These are phyloP conservation scores for Fusarium sp. DNA, from an alignment of 2,329 filamentous ascomycete species.

Conservation along the genomic window DNA sequence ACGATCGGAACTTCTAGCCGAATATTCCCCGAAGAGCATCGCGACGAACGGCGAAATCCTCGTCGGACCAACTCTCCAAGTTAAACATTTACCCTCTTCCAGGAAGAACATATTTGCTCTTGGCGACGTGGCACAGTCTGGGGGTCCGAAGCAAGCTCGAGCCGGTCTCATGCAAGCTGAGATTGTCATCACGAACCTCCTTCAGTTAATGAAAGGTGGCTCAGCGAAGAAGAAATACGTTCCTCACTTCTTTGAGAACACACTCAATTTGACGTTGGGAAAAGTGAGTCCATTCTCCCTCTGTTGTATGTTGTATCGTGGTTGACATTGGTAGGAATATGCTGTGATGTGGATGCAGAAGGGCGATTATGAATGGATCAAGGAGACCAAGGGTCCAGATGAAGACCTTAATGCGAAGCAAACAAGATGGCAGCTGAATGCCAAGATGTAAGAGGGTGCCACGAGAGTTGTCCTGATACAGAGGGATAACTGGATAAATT, in stretches of 20 bases:
- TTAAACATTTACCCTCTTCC: not conserved
- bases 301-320: no score
- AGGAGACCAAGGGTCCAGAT: not conserved
- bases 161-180: slow-evolving; percentile 24
- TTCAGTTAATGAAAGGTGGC: not conserved
- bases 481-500: no score
- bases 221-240: not conserved
- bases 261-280: slow-evolving; percentile 16
- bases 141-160: slow-evolving; percentile 29
- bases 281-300: not conserved
- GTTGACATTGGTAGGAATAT: not conserved
- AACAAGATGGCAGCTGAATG: slow-evolving; percentile 9
- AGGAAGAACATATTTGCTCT: slow-evolving; percentile 12
- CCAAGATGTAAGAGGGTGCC: not conserved
- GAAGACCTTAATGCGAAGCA: slow-evolving; percentile 11
- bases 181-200: slow-evolving; percentile 4
- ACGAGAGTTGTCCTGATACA: no score
- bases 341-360: slow-evolving; percentile 2
- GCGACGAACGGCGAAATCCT: slow-evolving; percentile 7
- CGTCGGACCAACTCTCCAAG: slow-evolving; percentile 18
- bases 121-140: slow-evolving; percentile 16
- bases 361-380: slow-evolving; percentile 13
- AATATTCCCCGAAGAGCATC: slow-evolving; percentile 3
- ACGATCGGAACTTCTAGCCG: not conserved
- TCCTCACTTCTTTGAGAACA: slow-evolving; percentile 15